Conservation (phyloP, 495 filamentous ascomycete species). For the Podospora sp. region DNA sequence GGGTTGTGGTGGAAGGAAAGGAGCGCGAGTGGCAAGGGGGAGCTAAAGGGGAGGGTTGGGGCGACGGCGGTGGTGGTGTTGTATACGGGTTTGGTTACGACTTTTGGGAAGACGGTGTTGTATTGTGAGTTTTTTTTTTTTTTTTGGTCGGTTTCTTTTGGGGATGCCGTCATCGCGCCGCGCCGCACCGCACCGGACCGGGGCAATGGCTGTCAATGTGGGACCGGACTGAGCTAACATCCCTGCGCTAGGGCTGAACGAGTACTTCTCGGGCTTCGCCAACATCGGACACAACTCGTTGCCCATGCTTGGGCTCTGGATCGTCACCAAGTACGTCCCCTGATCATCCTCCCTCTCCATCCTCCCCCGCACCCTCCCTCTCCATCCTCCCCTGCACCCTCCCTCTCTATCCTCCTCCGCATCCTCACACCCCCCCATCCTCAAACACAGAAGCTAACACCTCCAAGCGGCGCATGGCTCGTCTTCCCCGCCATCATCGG, state of each 20-base stretch:
- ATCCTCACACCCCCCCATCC: not conserved
- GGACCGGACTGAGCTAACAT: not conserved
- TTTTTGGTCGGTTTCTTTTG: not conserved
- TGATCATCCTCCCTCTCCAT: slow-evolving; percentile 39
- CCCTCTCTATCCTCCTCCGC: not conserved
- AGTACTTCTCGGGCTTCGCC: slow-evolving; percentile 73
- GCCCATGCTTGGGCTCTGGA: slow-evolving; percentile 67
- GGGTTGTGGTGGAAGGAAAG: slow-evolving; percentile 56
- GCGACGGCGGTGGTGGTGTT: slow-evolving; percentile 67
- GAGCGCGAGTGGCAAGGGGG: slow-evolving; percentile 40
- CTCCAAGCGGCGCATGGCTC: slow-evolving; percentile 73
- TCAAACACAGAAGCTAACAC: not conserved
- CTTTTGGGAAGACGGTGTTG: slow-evolving; percentile 81
- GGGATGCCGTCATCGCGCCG: not conserved
- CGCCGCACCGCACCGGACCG: not conserved
- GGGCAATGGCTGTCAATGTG: not conserved
- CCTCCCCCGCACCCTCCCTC: not conserved
- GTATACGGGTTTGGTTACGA: slow-evolving; percentile 74
- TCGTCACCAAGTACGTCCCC: slow-evolving; percentile 89
- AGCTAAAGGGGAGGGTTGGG: slow-evolving; percentile 59
- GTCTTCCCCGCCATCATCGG: slow-evolving; percentile 71
- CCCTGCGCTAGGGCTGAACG: slow-evolving; percentile 66
- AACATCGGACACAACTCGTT: slow-evolving; percentile 77
- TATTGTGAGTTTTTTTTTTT: slow-evolving; percentile 65
- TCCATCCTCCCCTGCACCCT: no score